phyloP scores from a whole-genome alignment of 1,284 basidiomycete genomes.

The Moniliella sp. region DNA sequence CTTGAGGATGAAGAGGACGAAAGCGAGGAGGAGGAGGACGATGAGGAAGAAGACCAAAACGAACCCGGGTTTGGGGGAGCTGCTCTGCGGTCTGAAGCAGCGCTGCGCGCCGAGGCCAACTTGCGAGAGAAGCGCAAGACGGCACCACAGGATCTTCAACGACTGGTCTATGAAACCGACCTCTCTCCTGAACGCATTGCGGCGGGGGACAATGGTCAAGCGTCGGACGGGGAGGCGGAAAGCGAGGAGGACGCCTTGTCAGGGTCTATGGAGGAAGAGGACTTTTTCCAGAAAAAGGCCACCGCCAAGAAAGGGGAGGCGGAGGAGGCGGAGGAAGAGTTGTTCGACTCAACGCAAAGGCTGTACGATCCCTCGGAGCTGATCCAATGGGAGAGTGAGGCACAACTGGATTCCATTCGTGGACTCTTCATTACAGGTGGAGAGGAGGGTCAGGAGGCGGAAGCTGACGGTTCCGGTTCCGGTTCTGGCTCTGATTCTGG shows the following conservation, averaged over 20 bases:
- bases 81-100: constrained; percentile 38
- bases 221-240: constrained; percentile 15
- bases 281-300: constrained; percentile 34
- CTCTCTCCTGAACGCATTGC: constrained; percentile 53
- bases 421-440: constrained; percentile 72
- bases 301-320: constrained; percentile 2
- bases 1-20: constrained; percentile 18
- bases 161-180: constrained; percentile 57
- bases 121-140: constrained; percentile 28
- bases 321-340: constrained; percentile 7
- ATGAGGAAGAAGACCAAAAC: constrained; percentile 13
- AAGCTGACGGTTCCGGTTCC: constrained; percentile 5
- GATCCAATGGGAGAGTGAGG: constrained; percentile 58
- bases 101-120: constrained; percentile 43
- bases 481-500: too few relatives aligned
- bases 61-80: constrained; percentile 50
- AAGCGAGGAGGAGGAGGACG: constrained; percentile 8
- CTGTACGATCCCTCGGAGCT: constrained; percentile 39
- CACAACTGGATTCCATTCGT: constrained; percentile 62
- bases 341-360: constrained; percentile 4
- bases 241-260: constrained; percentile 48
- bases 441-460: constrained; percentile 13
- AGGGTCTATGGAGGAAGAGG: constrained; percentile 35
- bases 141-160: constrained; percentile 50
- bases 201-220: constrained; percentile 33